A percentile compares a stretch with the other conserved stretches of the same genome.
phyloP scores from a whole-genome alignment of 2,329 filamentous ascomycete genomes.

The Emmonsia crescens region DNA sequence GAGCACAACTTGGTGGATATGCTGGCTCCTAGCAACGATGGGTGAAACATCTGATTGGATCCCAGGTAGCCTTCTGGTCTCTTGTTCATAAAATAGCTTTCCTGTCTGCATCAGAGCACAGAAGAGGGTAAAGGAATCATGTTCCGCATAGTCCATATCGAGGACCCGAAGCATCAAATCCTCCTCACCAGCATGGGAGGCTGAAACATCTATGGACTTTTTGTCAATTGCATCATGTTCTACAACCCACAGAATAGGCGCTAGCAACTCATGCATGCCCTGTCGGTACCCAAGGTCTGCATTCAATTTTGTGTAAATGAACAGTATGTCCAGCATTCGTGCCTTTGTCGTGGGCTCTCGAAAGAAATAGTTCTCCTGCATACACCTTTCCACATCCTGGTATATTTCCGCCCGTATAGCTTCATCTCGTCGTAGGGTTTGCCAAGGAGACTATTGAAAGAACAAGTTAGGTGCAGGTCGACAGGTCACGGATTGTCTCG shows the following conservation, averaged over 20 bases:
- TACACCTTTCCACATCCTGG: constrained; percentile 82
- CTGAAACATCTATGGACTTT: constrained; percentile 23
- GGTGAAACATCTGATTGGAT: constrained; percentile 44
- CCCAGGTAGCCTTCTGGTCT: constrained; percentile 28
- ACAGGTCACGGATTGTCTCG: constrained; percentile 17
- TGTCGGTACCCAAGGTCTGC: constrained; percentile 85
- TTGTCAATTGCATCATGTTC: constrained; percentile 66
- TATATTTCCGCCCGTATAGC: constrained; percentile 74
- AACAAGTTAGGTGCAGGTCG: constrained; percentile 35
- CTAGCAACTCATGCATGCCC: constrained; percentile 94
- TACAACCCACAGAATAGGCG: constrained; percentile 76
- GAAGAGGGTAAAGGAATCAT: constrained; percentile 83
- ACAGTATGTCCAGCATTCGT: constrained; percentile 78
- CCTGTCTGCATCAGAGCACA: constrained; percentile 78
- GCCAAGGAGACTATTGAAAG: constrained; percentile 70
- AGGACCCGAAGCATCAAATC: constrained; percentile 54
- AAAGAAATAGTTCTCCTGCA: constrained; percentile 87
- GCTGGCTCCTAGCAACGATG: constrained; percentile 75
- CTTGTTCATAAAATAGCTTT: constrained; percentile 75
- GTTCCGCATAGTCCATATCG: constrained; percentile 66
- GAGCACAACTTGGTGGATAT: constrained; percentile 75
- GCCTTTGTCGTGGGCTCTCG: constrained; percentile 66
- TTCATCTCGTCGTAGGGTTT: constrained; percentile 75
- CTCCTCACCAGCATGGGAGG: constrained; percentile 30
- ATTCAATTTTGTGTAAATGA: constrained; percentile 89